Evolutionary conservation across 805 yeast genomes (phyloP).

Genomic region (Teunomyces pallodes): DNA sequence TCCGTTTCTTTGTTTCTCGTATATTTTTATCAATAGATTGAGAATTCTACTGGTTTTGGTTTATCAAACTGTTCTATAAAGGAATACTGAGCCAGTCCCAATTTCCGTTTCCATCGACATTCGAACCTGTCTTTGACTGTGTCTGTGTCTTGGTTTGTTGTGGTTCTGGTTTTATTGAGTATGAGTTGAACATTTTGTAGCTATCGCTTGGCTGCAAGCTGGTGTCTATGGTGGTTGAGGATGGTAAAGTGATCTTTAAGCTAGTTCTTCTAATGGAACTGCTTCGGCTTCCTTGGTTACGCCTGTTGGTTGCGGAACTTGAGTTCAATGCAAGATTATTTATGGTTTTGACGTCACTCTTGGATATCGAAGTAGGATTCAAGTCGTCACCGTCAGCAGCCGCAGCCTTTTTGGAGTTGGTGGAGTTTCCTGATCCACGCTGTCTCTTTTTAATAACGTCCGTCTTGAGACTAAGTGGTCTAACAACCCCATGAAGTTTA

Average conservation of each 20-base stretch:
- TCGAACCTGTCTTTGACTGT: neutral
- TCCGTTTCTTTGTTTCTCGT: too few relatives aligned
- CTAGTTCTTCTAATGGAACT: slow-evolving; percentile 3
- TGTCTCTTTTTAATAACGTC: slow-evolving; percentile 93
- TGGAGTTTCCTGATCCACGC: slow-evolving; percentile 37
- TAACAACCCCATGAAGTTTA: slow-evolving; percentile 90
- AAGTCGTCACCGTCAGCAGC: slow-evolving; percentile 45
- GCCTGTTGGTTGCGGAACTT: neutral
- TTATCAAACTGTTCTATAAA: neutral
- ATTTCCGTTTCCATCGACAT: slow-evolving; percentile 12
- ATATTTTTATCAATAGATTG: too few relatives aligned
- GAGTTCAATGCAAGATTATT: slow-evolving; percentile 9
- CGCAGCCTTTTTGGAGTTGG: slow-evolving; percentile 12
- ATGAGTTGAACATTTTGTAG: slow-evolving; percentile 1
- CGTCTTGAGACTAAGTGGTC: slow-evolving; percentile 87
- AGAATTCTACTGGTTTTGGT: neutral
- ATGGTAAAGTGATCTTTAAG: neutral
- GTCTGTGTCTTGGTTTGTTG: neutral
- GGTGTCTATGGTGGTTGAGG: neutral
- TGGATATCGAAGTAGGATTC: slow-evolving; percentile 42
- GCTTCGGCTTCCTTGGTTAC: slow-evolving; percentile 8
- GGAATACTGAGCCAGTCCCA: slow-evolving; percentile 48
- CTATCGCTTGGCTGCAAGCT: neutral
- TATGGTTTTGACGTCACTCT: slow-evolving; percentile 9
- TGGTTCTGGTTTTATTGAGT: neutral